Evolutionary conservation across 768 basidiomycete species (phyloP), one percentile per base, ranked within the genome.

Genomic region (Mrakia gelida): DNA sequence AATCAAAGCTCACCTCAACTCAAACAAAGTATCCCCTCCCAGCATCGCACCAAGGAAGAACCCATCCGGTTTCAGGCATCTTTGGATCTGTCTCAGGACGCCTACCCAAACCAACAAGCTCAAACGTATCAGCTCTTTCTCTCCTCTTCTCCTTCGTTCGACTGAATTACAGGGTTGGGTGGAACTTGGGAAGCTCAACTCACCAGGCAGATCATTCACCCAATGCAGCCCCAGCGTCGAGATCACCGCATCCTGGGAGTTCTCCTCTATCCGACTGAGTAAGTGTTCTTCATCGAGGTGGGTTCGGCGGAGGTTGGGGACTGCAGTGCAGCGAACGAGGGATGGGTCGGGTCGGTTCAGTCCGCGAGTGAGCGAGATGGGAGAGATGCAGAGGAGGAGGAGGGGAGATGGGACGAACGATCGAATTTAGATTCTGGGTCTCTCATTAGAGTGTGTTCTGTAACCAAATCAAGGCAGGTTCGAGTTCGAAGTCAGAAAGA

Each of bases 191-290:
- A n/a, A n/a, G n/a, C n/a, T n/a, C n/a, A 26, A 59, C 87, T 38
- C 45, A 93, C 95, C 94, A 79, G 95, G 96, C 9, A 99, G 88
- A 85, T 99, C 97, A 81, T 98, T 98, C 18, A 97, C 89, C 97
- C 97, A 99, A 80, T 99, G 97, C 62, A 98, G 87, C 81, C 91
- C 91, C 5, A 97, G 88, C 83, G 93, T 95, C 18, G 94, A 95
- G 34, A 97, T 90, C 67, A 98, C 89, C 26, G 92, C 94, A 82
- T 98, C 96, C 82, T 95, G 92, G 21, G 93, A 92, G 79, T 91
- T 88, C 3, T 86, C 89, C 7, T 88, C 86, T 16, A 98, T 86
- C 28, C 86, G 84, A 62, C 89, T 85, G 2, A 95, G 87, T 1
- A 98, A 85, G 45, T 88, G 86, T 83, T 98, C 95, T 83, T 98